These are phyloP conservation scores for Aspergillus leporis DNA, from an alignment of 495 filamentous ascomycete species.

Conservation along the genomic window DNA sequence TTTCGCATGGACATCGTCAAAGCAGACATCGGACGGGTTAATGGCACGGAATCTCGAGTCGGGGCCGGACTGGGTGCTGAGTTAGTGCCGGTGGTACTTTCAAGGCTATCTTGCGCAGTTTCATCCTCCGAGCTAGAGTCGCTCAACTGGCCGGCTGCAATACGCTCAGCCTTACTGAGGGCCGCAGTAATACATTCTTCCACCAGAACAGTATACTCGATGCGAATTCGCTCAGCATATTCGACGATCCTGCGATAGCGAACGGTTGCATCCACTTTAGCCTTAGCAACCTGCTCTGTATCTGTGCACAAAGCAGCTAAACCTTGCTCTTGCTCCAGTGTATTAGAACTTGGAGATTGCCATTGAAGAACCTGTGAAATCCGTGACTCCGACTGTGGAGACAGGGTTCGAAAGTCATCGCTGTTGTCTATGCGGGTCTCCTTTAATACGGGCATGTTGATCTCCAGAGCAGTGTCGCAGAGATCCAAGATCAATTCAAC, in stretches of 20 bases:
- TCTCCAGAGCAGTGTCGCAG: conserved; percentile 93
- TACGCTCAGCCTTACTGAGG: conserved; percentile 83
- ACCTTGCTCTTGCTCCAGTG: conserved; percentile 92
- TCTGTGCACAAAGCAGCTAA: conserved; percentile 84
- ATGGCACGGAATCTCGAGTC: conserved; percentile 19
- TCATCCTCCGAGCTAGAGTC: conserved; percentile 64
- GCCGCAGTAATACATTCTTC: conserved; percentile 94
- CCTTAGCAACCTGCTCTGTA: conserved; percentile 75
- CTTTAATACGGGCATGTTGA: conserved; percentile 89
- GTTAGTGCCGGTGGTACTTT: not conserved
- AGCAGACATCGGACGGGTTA: conserved; percentile 35
- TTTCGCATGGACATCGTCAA: conserved; percentile 47
- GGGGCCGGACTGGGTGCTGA: conserved; percentile 9
- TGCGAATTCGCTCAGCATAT: conserved; percentile 91
- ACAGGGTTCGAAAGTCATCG: conserved; percentile 82
- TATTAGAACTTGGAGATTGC: conserved; percentile 89
- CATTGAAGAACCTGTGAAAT: conserved; percentile 92
- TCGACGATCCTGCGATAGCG: conserved; percentile 92
- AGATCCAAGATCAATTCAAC: conserved; percentile 93
- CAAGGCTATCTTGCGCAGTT: conserved; percentile 33
- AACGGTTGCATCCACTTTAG: conserved; percentile 89
- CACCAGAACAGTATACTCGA: conserved; percentile 87
- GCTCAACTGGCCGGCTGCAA: conserved; percentile 80
- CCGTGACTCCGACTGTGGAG: conserved; percentile 90
- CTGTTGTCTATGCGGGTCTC: conserved; percentile 65